These are phyloP conservation scores for Alternaria tenuissima DNA, from an alignment of 2,329 filamentous ascomycete species.

Conservation along the genomic window DNA sequence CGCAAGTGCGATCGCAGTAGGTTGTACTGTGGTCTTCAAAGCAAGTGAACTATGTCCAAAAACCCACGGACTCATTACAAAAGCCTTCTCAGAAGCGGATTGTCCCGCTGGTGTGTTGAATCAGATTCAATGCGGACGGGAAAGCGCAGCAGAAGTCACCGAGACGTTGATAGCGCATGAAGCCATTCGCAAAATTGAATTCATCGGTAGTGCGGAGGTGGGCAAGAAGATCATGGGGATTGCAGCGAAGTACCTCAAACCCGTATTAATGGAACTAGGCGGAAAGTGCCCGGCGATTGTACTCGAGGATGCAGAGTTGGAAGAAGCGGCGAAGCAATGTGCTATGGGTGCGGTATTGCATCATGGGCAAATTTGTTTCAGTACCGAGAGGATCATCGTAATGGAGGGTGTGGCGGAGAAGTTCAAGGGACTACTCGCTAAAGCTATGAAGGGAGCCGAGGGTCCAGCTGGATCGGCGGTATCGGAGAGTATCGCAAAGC, in stretches of 20 bases:
- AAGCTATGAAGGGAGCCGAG: constrained; percentile 53
- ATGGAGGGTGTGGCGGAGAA: constrained; percentile 60
- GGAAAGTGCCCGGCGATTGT: constrained; percentile 82
- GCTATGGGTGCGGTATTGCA: constrained; percentile 29
- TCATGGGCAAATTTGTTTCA: constrained; percentile 82
- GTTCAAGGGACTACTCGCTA: constrained; percentile 59
- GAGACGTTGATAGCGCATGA: constrained; percentile 73
- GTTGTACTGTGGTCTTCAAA: constrained; percentile 52
- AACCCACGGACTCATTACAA: constrained; percentile 28
- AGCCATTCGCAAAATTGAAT: constrained; percentile 73
- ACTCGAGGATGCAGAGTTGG: constrained; percentile 74
- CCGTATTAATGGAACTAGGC: constrained; percentile 79
- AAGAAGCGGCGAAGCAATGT: constrained; percentile 31
- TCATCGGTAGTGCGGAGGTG: constrained; percentile 77
- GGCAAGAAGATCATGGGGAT: constrained; percentile 72
- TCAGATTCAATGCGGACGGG: constrained; percentile 66
- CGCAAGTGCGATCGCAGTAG: constrained; percentile 65
- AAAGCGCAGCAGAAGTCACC: constrained; percentile 70
- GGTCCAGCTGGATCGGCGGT: constrained; percentile 47
- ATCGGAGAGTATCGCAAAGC: constrained; percentile 37
- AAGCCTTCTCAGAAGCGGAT: constrained; percentile 64
- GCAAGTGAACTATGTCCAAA: constrained; percentile 39
- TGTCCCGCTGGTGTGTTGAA: constrained; percentile 78
- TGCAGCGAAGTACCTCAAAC: constrained; percentile 78
- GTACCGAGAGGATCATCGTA: constrained; percentile 76